Evolutionary conservation across 257 asterid species (phyloP), one percentile per base, ranked within the genome.

Genomic region (Striga asiatica): DNA sequence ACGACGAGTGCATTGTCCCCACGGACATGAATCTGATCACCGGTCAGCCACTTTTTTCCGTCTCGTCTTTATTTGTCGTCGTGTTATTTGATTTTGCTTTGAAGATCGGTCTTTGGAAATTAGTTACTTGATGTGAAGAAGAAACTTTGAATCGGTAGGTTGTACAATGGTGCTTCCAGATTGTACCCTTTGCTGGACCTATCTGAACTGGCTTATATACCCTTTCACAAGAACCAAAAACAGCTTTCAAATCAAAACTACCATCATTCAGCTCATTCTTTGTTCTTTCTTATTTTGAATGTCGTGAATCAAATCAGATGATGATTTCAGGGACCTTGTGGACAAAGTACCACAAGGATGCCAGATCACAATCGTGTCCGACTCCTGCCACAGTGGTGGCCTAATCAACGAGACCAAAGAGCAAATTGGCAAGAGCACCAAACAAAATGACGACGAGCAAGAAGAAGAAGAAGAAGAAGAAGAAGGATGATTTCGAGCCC

Each of bases 321-420:
- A 91, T 71, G 98, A 91, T 76, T 80, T 91, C 64, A 79, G 95
- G 75, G 98, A 86, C n/a, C 58, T 91, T 72, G 98, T 86, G 42
- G 98, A 84, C 63, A 64, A 70, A 66, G 83, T 91, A 7, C 96
- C 95, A 0, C 74, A 81, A 11, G 95, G 89, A 47, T 86, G 96
- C 76, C 76, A 64, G 64, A 68, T 91, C 68, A 91, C 98, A 17
- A 72, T 91, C 8, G 96, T 91, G n/a, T 91, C 98, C 0, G 98
- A 91, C 64, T 91, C 96, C 9, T 91, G 98, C 64, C 98, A 91
- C 78, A 91, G 96, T 12, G 98, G 96, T 0, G 96, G 98, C 41
- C 82, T 91, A 22, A 84, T 91, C 9, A 94, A 83, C 34, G 94
- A 80, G 65, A 83, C 92, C 51, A 91, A 91, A 69, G 98, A 91